Percentiles rank a stretch among this genome's conserved stretches.
Evolutionary conservation across 768 basidiomycete species (phyloP).

Genomic region (Megacollybia marginata): DNA sequence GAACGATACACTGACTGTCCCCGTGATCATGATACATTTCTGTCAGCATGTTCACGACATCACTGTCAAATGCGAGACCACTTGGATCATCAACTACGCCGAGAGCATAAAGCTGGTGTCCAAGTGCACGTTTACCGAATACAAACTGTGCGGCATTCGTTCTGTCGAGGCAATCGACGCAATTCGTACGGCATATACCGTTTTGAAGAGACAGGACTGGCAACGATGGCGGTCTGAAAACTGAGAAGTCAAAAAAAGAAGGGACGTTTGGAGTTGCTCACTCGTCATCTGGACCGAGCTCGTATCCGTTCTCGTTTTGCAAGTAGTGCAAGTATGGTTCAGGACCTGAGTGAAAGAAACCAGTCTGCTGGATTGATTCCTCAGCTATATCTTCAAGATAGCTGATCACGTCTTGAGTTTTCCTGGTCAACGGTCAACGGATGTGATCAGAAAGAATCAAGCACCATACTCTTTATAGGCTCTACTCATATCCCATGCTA

Average conservation of each 20-base stretch:
- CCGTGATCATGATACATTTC: constrained; percentile 99
- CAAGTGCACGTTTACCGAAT: constrained; percentile 89
- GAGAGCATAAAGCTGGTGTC: constrained; percentile 92
- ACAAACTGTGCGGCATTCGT: constrained; percentile 97
- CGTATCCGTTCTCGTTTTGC: constrained; percentile 34
- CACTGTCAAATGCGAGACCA: constrained; percentile 84
- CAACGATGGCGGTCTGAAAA: constrained; percentile 54
- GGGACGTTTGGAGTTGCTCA: neutral
- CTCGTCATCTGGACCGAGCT: constrained; percentile 6
- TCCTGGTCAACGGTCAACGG: constrained; percentile 37
- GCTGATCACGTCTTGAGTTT: constrained; percentile 92
- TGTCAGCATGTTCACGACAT: constrained; percentile 93
- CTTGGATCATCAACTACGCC: constrained; percentile 76
- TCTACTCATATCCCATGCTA: constrained; percentile 94
- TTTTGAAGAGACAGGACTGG: constrained; percentile 57
- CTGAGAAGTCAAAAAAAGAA: constrained; percentile 2
- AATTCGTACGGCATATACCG: constrained; percentile 90
- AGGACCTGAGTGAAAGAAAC: constrained; percentile 92
- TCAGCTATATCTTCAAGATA: constrained; percentile 94
- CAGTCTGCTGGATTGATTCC: constrained; percentile 83
- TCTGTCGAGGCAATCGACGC: constrained; percentile 94
- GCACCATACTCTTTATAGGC: constrained; percentile 82
- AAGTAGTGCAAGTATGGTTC: constrained; percentile 74
- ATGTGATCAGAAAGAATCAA: neutral
- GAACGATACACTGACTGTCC: constrained; percentile 55